A percentile compares a stretch with the other conserved stretches of the same genome.
Evolutionary conservation across 169 alveolate genomes (phyloP).

Genomic region (Plasmodium inui): DNA sequence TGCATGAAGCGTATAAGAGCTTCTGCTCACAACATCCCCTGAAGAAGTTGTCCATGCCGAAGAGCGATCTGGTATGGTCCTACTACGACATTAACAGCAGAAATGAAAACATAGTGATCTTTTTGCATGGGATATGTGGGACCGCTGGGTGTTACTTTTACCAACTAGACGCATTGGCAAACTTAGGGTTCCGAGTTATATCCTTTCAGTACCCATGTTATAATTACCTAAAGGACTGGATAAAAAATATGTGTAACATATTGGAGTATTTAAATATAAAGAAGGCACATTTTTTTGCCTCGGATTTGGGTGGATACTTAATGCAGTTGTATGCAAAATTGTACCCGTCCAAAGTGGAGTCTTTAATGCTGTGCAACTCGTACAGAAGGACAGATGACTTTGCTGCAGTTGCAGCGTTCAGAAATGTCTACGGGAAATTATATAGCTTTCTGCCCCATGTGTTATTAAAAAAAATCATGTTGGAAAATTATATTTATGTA

Average conservation of each 20-base stretch:
- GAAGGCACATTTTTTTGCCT: conserved; percentile 84
- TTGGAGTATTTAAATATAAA: conserved; percentile 81
- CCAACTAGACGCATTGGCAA: conserved; percentile 74
- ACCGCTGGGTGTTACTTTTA: conserved; percentile 87
- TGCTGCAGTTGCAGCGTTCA: conserved; percentile 79
- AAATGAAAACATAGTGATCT: conserved; percentile 71
- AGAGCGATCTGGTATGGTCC: conserved; percentile 85
- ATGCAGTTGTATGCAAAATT: conserved; percentile 82
- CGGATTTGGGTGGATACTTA: conserved; percentile 85
- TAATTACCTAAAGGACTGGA: conserved; percentile 82
- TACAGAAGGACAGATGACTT: conserved; percentile 85
- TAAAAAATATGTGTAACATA: conserved; percentile 80
- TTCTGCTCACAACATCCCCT: conserved; percentile 79
- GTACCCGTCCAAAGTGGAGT: conserved; percentile 78
- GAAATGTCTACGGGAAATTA: conserved; percentile 81
- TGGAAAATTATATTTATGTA: conserved; percentile 80
- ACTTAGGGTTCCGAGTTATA: conserved; percentile 82
- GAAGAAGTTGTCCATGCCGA: conserved; percentile 83
- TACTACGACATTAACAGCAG: conserved; percentile 78
- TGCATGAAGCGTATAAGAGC: conserved; percentile 80
- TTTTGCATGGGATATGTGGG: conserved; percentile 87
- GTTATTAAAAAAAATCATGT: conserved; percentile 76
- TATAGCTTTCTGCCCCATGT: conserved; percentile 83
- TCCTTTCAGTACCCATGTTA: conserved; percentile 87
- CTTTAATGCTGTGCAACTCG: conserved; percentile 81